Base-by-base conservation (phyloP, 2,329 filamentous ascomycete species). In the Beauveria bassiana region DNA sequence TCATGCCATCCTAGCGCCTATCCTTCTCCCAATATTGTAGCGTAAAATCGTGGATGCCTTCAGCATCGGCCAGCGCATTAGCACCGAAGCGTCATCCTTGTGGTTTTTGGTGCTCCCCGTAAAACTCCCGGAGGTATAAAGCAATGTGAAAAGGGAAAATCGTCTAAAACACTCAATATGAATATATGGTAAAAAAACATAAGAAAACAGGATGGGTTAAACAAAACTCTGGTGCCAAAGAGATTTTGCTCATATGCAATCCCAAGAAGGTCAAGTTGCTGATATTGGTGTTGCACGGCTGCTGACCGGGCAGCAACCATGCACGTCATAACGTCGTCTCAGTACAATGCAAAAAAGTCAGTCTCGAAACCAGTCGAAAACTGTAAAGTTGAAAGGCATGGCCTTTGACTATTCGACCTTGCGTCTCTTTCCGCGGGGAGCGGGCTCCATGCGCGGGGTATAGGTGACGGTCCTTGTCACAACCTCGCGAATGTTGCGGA, bases 391-490 rank as follows among this genome's bases (percentile, higher is more conserved):
- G 22, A 34, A 16, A 12, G 20, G 22, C 45, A 18, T 26, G 45
- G 42, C 12, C 42, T 50, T 34, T 7, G n/a, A 61, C 71, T 68
- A 79, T 65, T 82, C 79, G 54, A 81, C 74, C 79, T 91, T 96
- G 78, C 93, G 88, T 77, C 92, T 86, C 83, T 97, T 98, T 66
- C 93, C 93, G 74, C 93, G 93, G 8, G 92, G 93, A 43, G 93
- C 91, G 26, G 93, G 90, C 66, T 92, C 90, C 78, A 98, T 90
- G 66, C 87, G 81, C 64, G 86, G 89, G 72, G 90, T 96, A 75
- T 96, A 96, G 46, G 91, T 96, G 63, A 96, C 90, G 18, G 92
- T 97, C 67, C 92, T 84, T n/a, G 93, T 97, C 59, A 97, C 90
- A 5, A 97, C 91, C 73, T 97, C 92, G 60, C 91, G 82, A 62